Percentiles rank a stretch among this genome's conserved stretches.
Evolutionary conservation across 2,329 filamentous ascomycete species (phyloP).

Genomic region (Mycogone perniciosa): DNA sequence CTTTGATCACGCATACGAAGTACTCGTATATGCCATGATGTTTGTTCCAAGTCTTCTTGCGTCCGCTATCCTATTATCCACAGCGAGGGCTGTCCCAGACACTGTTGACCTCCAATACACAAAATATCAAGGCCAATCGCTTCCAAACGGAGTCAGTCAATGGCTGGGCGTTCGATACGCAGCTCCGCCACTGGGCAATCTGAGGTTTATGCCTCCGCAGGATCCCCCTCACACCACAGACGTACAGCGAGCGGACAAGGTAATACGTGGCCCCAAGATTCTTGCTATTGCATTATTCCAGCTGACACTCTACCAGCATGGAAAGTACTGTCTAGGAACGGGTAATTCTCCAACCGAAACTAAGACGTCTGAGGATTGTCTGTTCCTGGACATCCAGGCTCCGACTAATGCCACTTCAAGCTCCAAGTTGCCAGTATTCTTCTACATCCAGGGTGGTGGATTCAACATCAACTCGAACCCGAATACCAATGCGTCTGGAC

Average conservation of each 20-base stretch:
- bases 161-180: conserved; percentile 75
- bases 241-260: conserved; percentile 50
- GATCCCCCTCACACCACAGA: conserved; percentile 46
- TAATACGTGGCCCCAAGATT: conserved; percentile 13
- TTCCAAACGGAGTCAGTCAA: conserved; percentile 53
- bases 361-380: conserved; percentile 55
- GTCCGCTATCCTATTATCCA: conserved; percentile 2
- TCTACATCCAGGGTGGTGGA: conserved; percentile 54
- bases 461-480: conserved; percentile 45
- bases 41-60: neutral
- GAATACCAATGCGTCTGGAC: conserved; percentile 53
- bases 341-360: conserved; percentile 19
- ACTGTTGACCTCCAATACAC: conserved; percentile 60
- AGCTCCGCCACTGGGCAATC: conserved; percentile 56
- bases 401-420: conserved; percentile 43
- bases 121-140: conserved; percentile 52
- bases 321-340: conserved; percentile 25
- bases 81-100: conserved; percentile 17
- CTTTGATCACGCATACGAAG: neutral
- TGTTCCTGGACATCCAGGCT: conserved; percentile 61
- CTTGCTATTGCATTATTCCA: neutral
- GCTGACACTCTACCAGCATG: conserved; percentile 8
- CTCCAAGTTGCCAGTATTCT: conserved; percentile 57
- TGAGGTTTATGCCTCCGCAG: conserved; percentile 62
- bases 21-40: neutral